Conservation (phyloP, 2,329 filamentous ascomycete species). For the Apiospora hydei region DNA sequence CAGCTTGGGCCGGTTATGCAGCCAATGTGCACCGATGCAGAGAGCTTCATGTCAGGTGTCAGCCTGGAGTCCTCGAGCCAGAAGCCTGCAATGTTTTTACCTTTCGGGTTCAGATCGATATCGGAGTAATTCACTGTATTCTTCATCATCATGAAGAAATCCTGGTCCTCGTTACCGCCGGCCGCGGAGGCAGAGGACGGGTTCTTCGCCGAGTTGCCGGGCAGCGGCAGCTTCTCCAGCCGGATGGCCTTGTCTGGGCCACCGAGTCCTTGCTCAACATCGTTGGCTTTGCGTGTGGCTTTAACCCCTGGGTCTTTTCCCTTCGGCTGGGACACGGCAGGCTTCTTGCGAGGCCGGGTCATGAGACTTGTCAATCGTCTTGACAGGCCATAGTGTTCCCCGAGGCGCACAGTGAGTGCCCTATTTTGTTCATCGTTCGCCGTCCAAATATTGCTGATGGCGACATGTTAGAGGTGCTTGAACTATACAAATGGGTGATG, state of each 20-base stretch:
- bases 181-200: slow-evolving; percentile 15
- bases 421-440: slow-evolving; percentile 62
- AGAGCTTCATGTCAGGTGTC: slow-evolving; percentile 55
- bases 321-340: slow-evolving; percentile 1
- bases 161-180: slow-evolving; percentile 37
- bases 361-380: slow-evolving; percentile 70
- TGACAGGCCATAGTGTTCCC: slow-evolving; percentile 71
- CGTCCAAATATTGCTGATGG: slow-evolving; percentile 71
- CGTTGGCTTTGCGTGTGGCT: not conserved
- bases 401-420: slow-evolving; percentile 61
- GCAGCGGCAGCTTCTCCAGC: not conserved
- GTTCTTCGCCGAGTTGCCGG: not conserved
- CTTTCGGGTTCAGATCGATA: slow-evolving; percentile 71
- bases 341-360: slow-evolving; percentile 34
- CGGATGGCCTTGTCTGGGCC: not conserved
- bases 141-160: slow-evolving; percentile 63
- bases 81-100: slow-evolving; percentile 46
- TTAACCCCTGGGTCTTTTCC: not conserved
- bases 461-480: not conserved
- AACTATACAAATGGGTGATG: not conserved
- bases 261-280: slow-evolving; percentile 19
- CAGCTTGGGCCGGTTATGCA: slow-evolving; percentile 49
- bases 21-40: slow-evolving; percentile 75
- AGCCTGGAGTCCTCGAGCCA: not conserved
- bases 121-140: slow-evolving; percentile 80